Evolutionary conservation across 140 eudicot species (phyloP).

Genomic region (Cichorium intybus): DNA sequence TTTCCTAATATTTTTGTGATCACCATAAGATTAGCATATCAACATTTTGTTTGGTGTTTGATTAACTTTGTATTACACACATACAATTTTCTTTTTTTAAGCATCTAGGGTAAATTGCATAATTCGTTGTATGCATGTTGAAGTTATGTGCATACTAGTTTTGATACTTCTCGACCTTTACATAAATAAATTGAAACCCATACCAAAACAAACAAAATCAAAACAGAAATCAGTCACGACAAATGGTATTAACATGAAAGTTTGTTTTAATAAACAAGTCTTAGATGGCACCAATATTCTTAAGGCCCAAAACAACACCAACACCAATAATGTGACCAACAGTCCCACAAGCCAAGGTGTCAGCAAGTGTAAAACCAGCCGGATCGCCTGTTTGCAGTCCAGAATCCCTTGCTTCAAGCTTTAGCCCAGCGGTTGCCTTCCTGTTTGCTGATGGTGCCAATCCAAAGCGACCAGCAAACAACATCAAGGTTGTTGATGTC

Average conservation of each 20-base stretch:
- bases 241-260: conserved; percentile 38
- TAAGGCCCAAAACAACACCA: conserved; percentile 98
- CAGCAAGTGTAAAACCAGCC: conserved; percentile 97
- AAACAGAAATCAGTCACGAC: conserved; percentile 5
- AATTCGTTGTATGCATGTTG: not conserved
- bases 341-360: conserved; percentile 91
- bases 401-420: conserved; percentile 90
- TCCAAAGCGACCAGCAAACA: conserved; percentile 96
- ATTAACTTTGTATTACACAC: not conserved
- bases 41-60: too few relatives aligned
- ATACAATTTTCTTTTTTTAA: not conserved
- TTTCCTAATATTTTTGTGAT: too few relatives aligned
- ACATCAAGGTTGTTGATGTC: conserved; percentile 85
- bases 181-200: conserved; percentile 1
- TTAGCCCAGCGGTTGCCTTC: conserved; percentile 96
- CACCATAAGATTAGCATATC: too few relatives aligned
- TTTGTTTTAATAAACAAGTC: conserved; percentile 10
- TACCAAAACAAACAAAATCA: conserved; percentile 1
- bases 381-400: conserved; percentile 98
- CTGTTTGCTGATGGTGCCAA: conserved; percentile 97
- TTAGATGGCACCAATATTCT: conserved; percentile 87
- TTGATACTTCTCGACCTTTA: not conserved
- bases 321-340: conserved; percentile 99
- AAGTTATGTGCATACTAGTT: not conserved
- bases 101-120: too few relatives aligned